Conservation (phyloP, 2,329 filamentous ascomycete species). For the Aspergillus texensis region DNA sequence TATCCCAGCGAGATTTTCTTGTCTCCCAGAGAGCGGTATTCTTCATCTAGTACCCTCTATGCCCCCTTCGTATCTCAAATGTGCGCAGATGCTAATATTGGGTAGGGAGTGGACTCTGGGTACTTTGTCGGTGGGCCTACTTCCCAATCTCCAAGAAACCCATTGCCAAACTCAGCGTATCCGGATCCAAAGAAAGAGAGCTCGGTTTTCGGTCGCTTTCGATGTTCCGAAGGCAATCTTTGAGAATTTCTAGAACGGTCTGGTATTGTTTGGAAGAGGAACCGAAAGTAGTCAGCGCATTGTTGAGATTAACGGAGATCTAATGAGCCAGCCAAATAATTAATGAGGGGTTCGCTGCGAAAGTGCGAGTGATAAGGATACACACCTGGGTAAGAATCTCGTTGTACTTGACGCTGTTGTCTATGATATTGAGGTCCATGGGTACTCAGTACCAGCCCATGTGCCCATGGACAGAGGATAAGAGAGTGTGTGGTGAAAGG, state of each 20-base stretch:
- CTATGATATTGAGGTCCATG: not conserved
- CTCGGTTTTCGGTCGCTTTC: slow-evolving; percentile 20
- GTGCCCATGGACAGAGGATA: slow-evolving; percentile 1
- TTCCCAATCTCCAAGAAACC: slow-evolving; percentile 34
- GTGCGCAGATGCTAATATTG: too few relatives aligned
- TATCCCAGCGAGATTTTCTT: too few relatives aligned
- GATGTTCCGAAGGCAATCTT: slow-evolving; percentile 34
- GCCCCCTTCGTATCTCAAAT: too few relatives aligned
- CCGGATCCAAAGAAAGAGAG: slow-evolving; percentile 28
- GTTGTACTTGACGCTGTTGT: slow-evolving; percentile 20
- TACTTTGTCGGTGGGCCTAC: not conserved
- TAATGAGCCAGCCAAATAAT: slow-evolving; percentile 16
- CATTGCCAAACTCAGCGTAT: slow-evolving; percentile 38
- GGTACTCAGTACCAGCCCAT: too few relatives aligned
- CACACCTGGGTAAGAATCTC: slow-evolving; percentile 26
- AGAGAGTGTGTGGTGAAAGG: not conserved
- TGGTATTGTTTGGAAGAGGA: slow-evolving; percentile 41
- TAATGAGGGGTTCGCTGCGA: not conserved
- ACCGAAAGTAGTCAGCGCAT: slow-evolving; percentile 44
- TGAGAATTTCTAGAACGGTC: slow-evolving; percentile 39
- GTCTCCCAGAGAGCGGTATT: too few relatives aligned
- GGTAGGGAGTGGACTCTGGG: too few relatives aligned
- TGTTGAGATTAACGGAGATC: slow-evolving; percentile 47
- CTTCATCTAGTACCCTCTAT: too few relatives aligned
- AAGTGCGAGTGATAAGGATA: not conserved